Percentiles rank a stretch among this genome's conserved stretches.
Evolutionary conservation across 1,139 yeast genomes (phyloP).

Genomic region (Kluyveromyces sp.): DNA sequence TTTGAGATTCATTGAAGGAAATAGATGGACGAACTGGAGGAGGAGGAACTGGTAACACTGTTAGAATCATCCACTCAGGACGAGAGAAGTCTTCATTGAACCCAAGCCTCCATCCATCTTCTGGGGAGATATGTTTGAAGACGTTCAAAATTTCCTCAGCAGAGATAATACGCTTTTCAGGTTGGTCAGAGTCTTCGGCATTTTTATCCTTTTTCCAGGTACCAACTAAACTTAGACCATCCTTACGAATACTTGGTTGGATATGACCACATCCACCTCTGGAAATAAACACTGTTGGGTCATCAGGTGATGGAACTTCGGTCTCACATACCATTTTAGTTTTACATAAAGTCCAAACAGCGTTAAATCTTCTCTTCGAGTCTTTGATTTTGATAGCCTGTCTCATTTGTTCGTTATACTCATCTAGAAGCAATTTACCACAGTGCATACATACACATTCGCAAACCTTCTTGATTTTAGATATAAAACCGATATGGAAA

Average conservation of each 20-base stretch:
- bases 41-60: slow-evolving; percentile 98
- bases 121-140: slow-evolving; percentile 80
- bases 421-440: slow-evolving; percentile 87
- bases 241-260: slow-evolving; percentile 93
- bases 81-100: slow-evolving; percentile 94
- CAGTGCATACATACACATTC: slow-evolving; percentile 98
- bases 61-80: slow-evolving; percentile 97
- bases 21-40: slow-evolving; percentile 99
- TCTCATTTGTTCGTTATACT: slow-evolving; percentile 76
- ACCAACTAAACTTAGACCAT: slow-evolving; percentile 92
- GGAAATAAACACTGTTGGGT: slow-evolving; percentile 42
- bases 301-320: slow-evolving; percentile 64
- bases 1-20: slow-evolving; percentile 96
- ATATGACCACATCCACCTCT: slow-evolving; percentile 99
- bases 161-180: slow-evolving; percentile 82
- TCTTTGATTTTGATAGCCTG: slow-evolving; percentile 86
- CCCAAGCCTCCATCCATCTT: slow-evolving; percentile 77
- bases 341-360: slow-evolving; percentile 90
- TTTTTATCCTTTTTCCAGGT: slow-evolving; percentile 89
- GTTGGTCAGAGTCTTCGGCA: slow-evolving; percentile 70
- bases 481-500: slow-evolving; percentile 90
- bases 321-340: slow-evolving; percentile 94
- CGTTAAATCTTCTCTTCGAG: slow-evolving; percentile 91
- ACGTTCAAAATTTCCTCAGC: slow-evolving; percentile 88
- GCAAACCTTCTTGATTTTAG: slow-evolving; percentile 89